These are phyloP conservation scores for Trichomonascaceae sp. DNA, from an alignment of 1,139 yeast genomes.

Conservation along the genomic window DNA sequence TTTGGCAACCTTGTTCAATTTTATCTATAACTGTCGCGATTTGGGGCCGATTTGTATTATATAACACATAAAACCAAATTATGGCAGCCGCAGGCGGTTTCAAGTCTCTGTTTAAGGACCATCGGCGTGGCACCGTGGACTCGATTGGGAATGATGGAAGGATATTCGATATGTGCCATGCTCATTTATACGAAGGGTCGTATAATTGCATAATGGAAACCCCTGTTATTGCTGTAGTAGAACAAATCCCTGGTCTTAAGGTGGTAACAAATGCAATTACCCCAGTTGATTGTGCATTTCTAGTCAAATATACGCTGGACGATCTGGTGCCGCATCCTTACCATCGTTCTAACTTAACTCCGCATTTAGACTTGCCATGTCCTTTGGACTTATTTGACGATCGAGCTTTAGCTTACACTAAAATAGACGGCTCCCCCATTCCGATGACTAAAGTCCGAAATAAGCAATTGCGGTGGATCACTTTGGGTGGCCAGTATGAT, in stretches of 20 bases:
- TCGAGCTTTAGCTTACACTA: background rate
- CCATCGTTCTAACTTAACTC: constrained; percentile 35
- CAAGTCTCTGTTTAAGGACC: constrained; percentile 33
- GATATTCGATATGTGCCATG: constrained; percentile 12
- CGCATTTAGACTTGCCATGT: constrained; percentile 27
- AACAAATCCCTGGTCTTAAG: constrained; percentile 34
- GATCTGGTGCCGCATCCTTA: constrained; percentile 31
- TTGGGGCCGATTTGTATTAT: background rate
- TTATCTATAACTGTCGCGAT: background rate
- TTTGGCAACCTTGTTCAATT: background rate
- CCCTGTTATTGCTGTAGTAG: constrained; percentile 13
- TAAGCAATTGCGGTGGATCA: constrained; percentile 38
- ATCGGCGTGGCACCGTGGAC: constrained; percentile 20
- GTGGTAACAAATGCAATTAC: constrained; percentile 27
- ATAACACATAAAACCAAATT: background rate
- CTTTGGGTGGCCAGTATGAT: constrained; percentile 42
- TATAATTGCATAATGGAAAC: constrained; percentile 7
- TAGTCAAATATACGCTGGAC: constrained; percentile 28
- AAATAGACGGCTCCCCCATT: constrained; percentile 8
- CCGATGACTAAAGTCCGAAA: constrained; percentile 19
- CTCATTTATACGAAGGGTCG: constrained; percentile 9
- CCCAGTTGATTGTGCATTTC: constrained; percentile 25
- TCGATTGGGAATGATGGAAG: constrained; percentile 11
- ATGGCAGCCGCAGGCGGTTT: constrained; percentile 11
- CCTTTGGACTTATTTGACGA: constrained; percentile 17